Conservation (phyloP, 441 rosid species). For the Corymbia calophylla region DNA sequence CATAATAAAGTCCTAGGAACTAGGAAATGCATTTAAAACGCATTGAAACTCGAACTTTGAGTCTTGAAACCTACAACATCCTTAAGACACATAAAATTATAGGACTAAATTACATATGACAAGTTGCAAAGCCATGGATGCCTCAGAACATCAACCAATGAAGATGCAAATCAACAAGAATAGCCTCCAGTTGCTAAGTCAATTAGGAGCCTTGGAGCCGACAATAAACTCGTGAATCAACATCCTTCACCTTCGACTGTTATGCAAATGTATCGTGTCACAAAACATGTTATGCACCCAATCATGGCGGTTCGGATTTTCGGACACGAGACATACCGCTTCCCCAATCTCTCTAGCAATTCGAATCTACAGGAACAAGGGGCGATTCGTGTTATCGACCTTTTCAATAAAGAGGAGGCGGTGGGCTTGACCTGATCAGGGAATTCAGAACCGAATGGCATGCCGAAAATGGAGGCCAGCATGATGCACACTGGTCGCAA, state of each 20-base stretch:
- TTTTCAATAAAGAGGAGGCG: background rate
- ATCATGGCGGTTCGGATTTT: fast-evolving
- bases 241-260: background rate
- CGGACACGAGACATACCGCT: background rate
- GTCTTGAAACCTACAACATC: background rate
- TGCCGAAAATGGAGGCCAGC: background rate
- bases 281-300: background rate
- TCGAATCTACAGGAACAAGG: background rate
- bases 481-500: fast-evolving
- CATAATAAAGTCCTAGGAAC: background rate
- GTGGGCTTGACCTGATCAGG: background rate
- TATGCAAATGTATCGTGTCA: background rate
- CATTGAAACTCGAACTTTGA: too few species aligned
- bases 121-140: background rate
- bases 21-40: background rate
- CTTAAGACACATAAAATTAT: background rate
- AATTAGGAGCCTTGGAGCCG: fast-evolving
- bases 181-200: fast-evolving
- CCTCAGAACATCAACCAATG: background rate
- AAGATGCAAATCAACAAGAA: background rate
- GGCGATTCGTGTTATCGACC: background rate
- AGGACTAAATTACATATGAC: too few species aligned
- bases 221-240: background rate
- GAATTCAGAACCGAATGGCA: background rate
- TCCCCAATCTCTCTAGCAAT: background rate